phyloP scores from a whole-genome alignment of 768 basidiomycete genomes.

The Amanita rubescens region DNA sequence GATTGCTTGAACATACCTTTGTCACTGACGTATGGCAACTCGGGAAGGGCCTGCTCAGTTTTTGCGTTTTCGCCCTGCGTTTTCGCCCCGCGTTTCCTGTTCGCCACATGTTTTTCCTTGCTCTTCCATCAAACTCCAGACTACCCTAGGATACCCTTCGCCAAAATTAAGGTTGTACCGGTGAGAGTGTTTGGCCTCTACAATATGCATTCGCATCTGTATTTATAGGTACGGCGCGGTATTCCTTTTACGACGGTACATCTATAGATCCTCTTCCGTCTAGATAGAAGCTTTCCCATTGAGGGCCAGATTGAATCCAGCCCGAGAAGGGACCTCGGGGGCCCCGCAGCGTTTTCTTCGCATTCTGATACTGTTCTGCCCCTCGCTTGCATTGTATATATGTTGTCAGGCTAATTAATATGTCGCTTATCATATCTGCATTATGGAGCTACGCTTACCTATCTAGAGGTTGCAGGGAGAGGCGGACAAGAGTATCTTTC shows the following conservation, averaged over 20 bases:
- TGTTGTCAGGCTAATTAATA: conserved; percentile 18
- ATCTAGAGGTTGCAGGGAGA: not conserved
- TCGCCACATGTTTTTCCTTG: too few relatives aligned
- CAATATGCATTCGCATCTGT: not conserved
- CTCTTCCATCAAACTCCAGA: too few relatives aligned
- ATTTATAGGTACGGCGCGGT: not conserved
- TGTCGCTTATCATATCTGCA: too few relatives aligned
- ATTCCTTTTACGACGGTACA: not conserved
- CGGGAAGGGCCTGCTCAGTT: too few relatives aligned
- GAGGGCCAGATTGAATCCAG: conserved; percentile 51
- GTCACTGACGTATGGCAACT: too few relatives aligned
- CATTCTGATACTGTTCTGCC: conserved; percentile 38
- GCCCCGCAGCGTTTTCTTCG: conserved; percentile 41
- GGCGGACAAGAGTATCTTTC: not conserved
- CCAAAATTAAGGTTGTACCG: too few relatives aligned
- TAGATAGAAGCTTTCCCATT: conserved; percentile 44
- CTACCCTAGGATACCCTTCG: too few relatives aligned
- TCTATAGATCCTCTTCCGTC: conserved; percentile 7
- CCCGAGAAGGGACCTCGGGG: conserved; percentile 44
- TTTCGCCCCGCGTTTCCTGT: too few relatives aligned
- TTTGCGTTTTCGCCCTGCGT: too few relatives aligned
- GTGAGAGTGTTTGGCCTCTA: too few relatives aligned
- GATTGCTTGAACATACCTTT: too few relatives aligned
- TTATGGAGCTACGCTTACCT: not conserved
- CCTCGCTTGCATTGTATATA: conserved; percentile 40